Evolutionary conservation across 2,329 filamentous ascomycete genomes (phyloP), one percentile per base, ranked within the genome.

Genomic region (Tolypocladium capitatum): DNA sequence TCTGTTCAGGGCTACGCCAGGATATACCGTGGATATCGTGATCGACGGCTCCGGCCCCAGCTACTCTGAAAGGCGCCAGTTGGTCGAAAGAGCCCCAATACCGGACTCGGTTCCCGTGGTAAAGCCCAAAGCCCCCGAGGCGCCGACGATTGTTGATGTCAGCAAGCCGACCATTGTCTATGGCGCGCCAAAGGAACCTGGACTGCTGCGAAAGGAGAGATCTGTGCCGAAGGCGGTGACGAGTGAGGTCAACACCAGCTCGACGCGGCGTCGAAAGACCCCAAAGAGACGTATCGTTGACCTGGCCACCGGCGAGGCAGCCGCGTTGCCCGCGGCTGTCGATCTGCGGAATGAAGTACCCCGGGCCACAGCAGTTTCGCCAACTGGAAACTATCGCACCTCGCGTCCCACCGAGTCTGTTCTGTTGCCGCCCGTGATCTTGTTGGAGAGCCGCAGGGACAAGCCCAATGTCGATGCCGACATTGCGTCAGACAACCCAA

Each of bases 1-100:
- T 58, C 74, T 97, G 2, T 98, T 98, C 73, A 81, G 92, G 53
- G 83, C 80, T 50, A 89, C 87, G 0, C 87, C 91, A 11, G 92
- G 92, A 5, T 94, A 92, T 59, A 84, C 83, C 0, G 86, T 95
- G 54, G 92, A 98, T 60, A 81, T 97, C 50, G 73, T 88, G 42
- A 91, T 98, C 56, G 92, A 98, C 62, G 83, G 84, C 2, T 79
- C 80, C 32, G 84, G 84, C 0, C 91, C 92, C 1, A 83, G 78
- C n/a, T 94, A 88, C 59, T 78, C 81, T 16, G 92, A 98, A 69
- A 83, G 81, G 61, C 88, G 88, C 58, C 83, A 86, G 54, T 74
- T 98, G 40, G 77, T 90, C 5, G 90, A 96, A 45, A 81, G 90
- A 43, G 86, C 75, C 11, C 83, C 86, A 2, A 82, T 94, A 56